Conservation (phyloP, 2,329 filamentous ascomycete genomes). For the Celoporthe dispersa region DNA sequence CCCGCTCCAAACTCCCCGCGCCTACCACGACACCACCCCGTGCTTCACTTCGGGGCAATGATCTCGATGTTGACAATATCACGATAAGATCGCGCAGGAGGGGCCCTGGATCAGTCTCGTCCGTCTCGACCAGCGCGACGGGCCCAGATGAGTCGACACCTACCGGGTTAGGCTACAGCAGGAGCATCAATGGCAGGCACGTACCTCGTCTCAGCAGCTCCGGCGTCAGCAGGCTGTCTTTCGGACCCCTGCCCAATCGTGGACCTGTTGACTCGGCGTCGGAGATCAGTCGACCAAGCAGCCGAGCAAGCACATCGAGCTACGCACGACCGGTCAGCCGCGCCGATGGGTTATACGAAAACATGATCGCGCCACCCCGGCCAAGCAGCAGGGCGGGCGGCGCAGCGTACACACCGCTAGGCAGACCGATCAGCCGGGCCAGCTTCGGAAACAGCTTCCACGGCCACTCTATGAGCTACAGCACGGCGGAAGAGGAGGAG, state of each 20-base stretch:
- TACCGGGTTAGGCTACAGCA: constrained; percentile 43
- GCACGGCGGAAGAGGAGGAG: constrained; percentile 56
- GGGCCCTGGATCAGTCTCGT: constrained; percentile 59
- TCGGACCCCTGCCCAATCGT: constrained; percentile 62
- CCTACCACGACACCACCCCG: constrained; percentile 78
- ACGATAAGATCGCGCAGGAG: constrained; percentile 74
- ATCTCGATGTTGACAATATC: constrained; percentile 47
- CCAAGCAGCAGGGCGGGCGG: constrained; percentile 67
- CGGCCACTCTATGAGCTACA: constrained; percentile 61
- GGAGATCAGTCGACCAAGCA: constrained; percentile 70
- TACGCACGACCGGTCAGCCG: constrained; percentile 59
- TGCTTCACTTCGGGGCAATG: constrained; percentile 69
- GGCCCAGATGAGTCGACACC: constrained; percentile 54
- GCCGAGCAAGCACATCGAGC: constrained; percentile 67
- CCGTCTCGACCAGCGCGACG: constrained; percentile 48
- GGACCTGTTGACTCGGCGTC: constrained; percentile 47
- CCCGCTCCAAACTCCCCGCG: constrained; percentile 86
- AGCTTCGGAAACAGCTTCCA: constrained; percentile 70
- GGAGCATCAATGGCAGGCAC: constrained; percentile 47
- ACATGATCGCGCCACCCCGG: constrained; percentile 56
- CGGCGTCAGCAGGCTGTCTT: constrained; percentile 66
- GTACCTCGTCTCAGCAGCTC: constrained; percentile 64
- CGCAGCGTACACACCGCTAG: constrained; percentile 64
- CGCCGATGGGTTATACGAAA: constrained; percentile 43
- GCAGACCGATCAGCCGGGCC: constrained; percentile 65